Percentiles rank a stretch among this genome's conserved stretches.
These are phyloP conservation scores for Physcomitrellopsis africana DNA, from an alignment of 225 moss, liverwort and hornwort genomes.

Conservation along the genomic window DNA sequence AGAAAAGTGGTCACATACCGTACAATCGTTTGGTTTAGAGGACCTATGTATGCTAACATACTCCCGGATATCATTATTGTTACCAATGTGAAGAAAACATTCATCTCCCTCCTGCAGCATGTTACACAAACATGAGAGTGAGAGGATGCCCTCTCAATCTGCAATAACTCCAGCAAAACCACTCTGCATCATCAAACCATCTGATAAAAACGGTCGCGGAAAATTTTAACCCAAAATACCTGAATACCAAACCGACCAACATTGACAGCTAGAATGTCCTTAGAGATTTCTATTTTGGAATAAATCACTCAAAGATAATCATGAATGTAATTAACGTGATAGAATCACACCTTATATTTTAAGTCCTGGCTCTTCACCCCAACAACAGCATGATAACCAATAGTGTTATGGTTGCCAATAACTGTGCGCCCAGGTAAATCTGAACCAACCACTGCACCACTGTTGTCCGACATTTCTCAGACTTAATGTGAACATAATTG, in stretches of 20 bases:
- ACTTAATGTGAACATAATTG: constrained; percentile 23
- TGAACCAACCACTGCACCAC: constrained; percentile 97
- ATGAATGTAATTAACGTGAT: neutral
- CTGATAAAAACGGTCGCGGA: too few species aligned
- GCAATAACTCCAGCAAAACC: neutral
- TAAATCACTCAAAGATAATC: neutral
- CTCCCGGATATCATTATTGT: constrained; percentile 95
- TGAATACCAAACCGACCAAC: constrained; percentile 11
- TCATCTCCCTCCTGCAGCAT: constrained; percentile 79
- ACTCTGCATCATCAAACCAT: too few species aligned
- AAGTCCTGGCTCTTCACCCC: constrained; percentile 87
- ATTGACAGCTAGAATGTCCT: constrained; percentile 4
- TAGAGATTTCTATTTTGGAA: neutral
- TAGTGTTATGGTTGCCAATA: constrained; percentile 69
- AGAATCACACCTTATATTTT: constrained; percentile 78
- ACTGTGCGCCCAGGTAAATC: constrained; percentile 77
- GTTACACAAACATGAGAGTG: neutral
- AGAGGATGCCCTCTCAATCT: neutral
- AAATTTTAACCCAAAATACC: neutral
- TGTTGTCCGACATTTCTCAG: constrained; percentile 55
- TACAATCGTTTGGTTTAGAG: constrained; percentile 79
- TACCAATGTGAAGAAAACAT: constrained; percentile 79
- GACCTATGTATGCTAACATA: constrained; percentile 89
- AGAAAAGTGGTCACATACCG: constrained; percentile 49
- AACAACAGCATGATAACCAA: constrained; percentile 88